Conservation (phyloP, 2,329 filamentous ascomycete species). For the Monascus ruber region DNA sequence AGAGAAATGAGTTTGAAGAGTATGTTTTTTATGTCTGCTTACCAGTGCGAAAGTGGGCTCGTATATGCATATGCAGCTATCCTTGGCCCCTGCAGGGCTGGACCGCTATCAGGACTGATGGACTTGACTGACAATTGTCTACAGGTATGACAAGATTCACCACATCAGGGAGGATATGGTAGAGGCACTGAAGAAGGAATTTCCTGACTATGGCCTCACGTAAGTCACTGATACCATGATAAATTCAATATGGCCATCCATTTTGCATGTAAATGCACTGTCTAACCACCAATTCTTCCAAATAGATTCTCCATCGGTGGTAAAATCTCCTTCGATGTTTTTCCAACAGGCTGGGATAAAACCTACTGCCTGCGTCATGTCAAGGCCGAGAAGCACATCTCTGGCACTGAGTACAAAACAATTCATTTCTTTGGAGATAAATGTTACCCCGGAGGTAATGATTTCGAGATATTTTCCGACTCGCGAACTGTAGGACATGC, state of each 20-base stretch:
- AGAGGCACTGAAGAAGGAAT: slow-evolving; percentile 62
- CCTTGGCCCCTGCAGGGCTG: no score
- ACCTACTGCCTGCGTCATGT: slow-evolving; percentile 88
- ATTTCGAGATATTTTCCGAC: slow-evolving; percentile 87
- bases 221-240: slow-evolving; percentile 36
- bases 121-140: slow-evolving; percentile 4
- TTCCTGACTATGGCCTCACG: slow-evolving; percentile 74
- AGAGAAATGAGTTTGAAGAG: slow-evolving; percentile 70
- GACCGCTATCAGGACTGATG: neutral
- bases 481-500: slow-evolving; percentile 71
- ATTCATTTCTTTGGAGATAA: slow-evolving; percentile 99
- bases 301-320: slow-evolving; percentile 82
- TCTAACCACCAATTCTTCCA: slow-evolving; percentile 1
- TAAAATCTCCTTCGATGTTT: slow-evolving; percentile 97
- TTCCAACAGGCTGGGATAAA: slow-evolving; percentile 97
- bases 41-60: neutral
- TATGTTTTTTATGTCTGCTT: slow-evolving; percentile 13
- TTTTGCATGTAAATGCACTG: slow-evolving; percentile 2
- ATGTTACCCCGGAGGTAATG: slow-evolving; percentile 80
- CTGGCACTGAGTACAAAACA: slow-evolving; percentile 56
- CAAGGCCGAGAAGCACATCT: slow-evolving; percentile 65
- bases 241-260: no score
- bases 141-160: slow-evolving; percentile 61
- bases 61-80: neutral
- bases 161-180: slow-evolving; percentile 70